These are phyloP conservation scores for Penicillium nordicum DNA, from an alignment of 2,329 filamentous ascomycete genomes.

Conservation along the genomic window DNA sequence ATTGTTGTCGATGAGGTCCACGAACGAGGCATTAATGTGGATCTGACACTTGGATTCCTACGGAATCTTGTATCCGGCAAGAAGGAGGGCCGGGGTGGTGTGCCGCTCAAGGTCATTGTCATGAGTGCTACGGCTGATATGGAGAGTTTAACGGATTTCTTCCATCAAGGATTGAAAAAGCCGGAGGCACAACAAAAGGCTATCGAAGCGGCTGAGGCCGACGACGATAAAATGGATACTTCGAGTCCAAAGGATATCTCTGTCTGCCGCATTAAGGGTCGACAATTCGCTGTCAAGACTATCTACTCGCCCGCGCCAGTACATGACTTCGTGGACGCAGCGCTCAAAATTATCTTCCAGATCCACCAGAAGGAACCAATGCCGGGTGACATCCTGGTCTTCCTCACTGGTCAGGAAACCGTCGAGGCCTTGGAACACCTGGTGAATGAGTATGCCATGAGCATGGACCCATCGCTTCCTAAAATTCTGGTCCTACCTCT, in stretches of 20 bases:
- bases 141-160: slow-evolving; percentile 72
- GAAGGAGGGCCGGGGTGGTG: slow-evolving; percentile 63
- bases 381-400: slow-evolving; percentile 91
- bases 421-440: slow-evolving; percentile 79
- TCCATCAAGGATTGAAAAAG: slow-evolving; percentile 44
- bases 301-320: slow-evolving; percentile 71
- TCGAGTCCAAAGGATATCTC: slow-evolving; percentile 49
- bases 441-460: slow-evolving; percentile 73
- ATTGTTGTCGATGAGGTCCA: slow-evolving; percentile 96
- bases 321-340: slow-evolving; percentile 74
- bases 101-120: slow-evolving; percentile 80
- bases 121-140: slow-evolving; percentile 98
- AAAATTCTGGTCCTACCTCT: slow-evolving; percentile 69
- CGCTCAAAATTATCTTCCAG: slow-evolving; percentile 77
- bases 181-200: slow-evolving; percentile 11
- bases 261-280: slow-evolving; percentile 72
- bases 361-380: slow-evolving; percentile 83
- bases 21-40: slow-evolving; percentile 91
- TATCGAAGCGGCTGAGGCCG: slow-evolving; percentile 6
- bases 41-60: slow-evolving; percentile 83
- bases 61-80: slow-evolving; percentile 65
- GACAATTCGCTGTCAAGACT: slow-evolving; percentile 80
- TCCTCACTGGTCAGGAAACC: slow-evolving; percentile 87
- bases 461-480: slow-evolving; percentile 70
- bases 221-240: slow-evolving; percentile 23